Evolutionary conservation across 148 eudicot genomes (phyloP).

Genomic region (Arctostaphylos glauca): DNA sequence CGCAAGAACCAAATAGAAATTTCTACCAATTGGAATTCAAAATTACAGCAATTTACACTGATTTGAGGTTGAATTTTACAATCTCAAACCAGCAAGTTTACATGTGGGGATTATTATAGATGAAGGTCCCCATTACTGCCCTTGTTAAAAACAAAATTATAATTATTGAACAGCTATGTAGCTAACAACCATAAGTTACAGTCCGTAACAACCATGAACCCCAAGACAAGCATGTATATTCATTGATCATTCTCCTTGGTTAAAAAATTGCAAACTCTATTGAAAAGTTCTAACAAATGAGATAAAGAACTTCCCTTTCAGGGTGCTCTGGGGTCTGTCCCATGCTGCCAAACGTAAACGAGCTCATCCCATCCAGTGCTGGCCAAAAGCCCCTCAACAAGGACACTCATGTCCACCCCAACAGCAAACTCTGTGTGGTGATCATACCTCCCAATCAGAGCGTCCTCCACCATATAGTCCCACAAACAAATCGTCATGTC

Average conservation of each 20-base stretch:
- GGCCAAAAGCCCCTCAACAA: conserved; percentile 89
- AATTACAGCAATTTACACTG: not conserved
- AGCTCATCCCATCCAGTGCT: conserved; percentile 99
- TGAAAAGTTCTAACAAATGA: not conserved
- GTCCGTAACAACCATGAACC: not conserved
- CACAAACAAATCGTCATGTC: conserved; percentile 93
- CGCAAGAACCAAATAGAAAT: not conserved
- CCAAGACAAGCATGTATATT: not conserved
- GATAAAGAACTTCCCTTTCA: conserved; percentile 22
- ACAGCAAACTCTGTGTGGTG: conserved; percentile 96
- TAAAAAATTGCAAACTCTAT: not conserved
- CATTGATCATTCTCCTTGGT: not conserved
- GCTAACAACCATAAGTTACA: not conserved
- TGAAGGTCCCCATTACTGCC: not conserved
- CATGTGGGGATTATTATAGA: not conserved
- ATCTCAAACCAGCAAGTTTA: not conserved
- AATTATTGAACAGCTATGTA: not conserved
- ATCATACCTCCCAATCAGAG: conserved; percentile 81
- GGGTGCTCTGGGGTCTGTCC: conserved; percentile 84
- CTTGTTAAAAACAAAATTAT: conserved; percentile 2
- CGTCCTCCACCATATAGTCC: conserved; percentile 93
- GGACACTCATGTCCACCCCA: conserved; percentile 97
- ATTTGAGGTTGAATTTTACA: not conserved
- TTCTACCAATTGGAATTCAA: not conserved
- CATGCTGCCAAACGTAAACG: conserved; percentile 93